phyloP scores from a whole-genome alignment of 768 basidiomycete genomes.

The Mycena latifolia region DNA sequence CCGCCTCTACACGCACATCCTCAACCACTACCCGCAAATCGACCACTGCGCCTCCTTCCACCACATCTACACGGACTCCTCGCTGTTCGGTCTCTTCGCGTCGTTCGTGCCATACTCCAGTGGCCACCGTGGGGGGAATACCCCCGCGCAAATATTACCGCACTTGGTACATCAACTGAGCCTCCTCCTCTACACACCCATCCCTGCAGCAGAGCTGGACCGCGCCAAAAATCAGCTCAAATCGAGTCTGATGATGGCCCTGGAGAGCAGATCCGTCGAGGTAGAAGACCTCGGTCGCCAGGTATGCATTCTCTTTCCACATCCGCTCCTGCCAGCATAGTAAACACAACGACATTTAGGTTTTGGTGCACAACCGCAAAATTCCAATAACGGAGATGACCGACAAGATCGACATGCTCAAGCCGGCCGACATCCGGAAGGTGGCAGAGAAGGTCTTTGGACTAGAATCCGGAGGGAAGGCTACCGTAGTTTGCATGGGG shows the following conservation, averaged over 20 bases:
- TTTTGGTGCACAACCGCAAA: constrained; percentile 89
- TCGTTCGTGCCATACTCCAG: constrained; percentile 79
- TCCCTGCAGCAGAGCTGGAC: constrained; percentile 77
- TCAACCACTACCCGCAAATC: constrained; percentile 93
- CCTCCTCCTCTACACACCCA: constrained; percentile 76
- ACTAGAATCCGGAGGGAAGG: constrained; percentile 67
- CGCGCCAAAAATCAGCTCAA: constrained; percentile 97
- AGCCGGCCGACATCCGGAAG: constrained; percentile 74
- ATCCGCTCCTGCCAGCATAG: background rate
- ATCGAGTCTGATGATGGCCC: constrained; percentile 92
- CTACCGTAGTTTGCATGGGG: constrained; percentile 89
- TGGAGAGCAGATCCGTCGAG: constrained; percentile 88
- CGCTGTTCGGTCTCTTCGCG: constrained; percentile 92
- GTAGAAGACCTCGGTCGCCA: constrained; percentile 95
- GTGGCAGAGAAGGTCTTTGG: constrained; percentile 86
- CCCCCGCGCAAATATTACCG: constrained; percentile 78
- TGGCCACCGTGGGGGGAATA: constrained; percentile 70
- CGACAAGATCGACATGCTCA: constrained; percentile 83
- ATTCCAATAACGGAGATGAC: constrained; percentile 94
- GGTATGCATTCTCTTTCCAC: constrained; percentile 51
- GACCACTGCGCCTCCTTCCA: constrained; percentile 98
- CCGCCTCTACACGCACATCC: constrained; percentile 93
- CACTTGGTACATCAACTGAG: constrained; percentile 92
- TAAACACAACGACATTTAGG: constrained; percentile 51
- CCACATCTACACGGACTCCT: constrained; percentile 96